A percentile compares a stretch with the other conserved stretches of the same genome.
phyloP scores from a whole-genome alignment of 1,139 yeast genomes.

The Suhomyces bolitotheri region DNA sequence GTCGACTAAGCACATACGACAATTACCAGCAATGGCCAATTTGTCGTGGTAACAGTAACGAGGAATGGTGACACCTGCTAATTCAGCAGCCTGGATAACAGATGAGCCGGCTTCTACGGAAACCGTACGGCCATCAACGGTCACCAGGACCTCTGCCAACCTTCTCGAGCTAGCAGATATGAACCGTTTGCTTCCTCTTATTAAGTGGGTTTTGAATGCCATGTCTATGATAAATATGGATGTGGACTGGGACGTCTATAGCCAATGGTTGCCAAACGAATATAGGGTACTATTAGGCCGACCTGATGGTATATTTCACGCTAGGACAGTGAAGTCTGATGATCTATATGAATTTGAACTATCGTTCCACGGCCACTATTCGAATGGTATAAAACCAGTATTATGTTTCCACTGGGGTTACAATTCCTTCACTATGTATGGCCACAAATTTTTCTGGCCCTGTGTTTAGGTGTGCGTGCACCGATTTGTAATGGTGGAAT shows the following conservation, averaged over 20 bases:
- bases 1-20: slow-evolving; percentile 92
- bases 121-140: slow-evolving; percentile 77
- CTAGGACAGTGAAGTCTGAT: too few relatives aligned
- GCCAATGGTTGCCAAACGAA: slow-evolving; percentile 9
- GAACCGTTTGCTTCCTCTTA: slow-evolving; percentile 31
- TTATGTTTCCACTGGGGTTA: slow-evolving; percentile 8
- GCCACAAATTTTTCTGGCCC: slow-evolving; percentile 16
- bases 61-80: slow-evolving; percentile 86
- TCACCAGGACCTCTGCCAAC: slow-evolving; percentile 66
- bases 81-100: slow-evolving; percentile 87
- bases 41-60: slow-evolving; percentile 92
- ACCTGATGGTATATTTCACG: too few relatives aligned
- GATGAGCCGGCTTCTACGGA: slow-evolving; percentile 85
- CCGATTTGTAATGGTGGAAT: slow-evolving; percentile 22
- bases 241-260: too few relatives aligned
- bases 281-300: slow-evolving; percentile 1
- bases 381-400: slow-evolving; percentile 2
- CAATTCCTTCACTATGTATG: slow-evolving; percentile 9
- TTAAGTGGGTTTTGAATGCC: slow-evolving; percentile 26
- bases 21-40: slow-evolving; percentile 90
- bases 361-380: slow-evolving; percentile 2
- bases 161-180: slow-evolving; percentile 28
- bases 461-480: slow-evolving; percentile 11
- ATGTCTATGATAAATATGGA: background rate
- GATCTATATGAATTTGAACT: too few relatives aligned